A percentile compares a stretch with the other conserved stretches of the same genome.
These are phyloP conservation scores for Adiantum capillusveneris DNA, from an alignment of 75 land plant species.

Conservation along the genomic window DNA sequence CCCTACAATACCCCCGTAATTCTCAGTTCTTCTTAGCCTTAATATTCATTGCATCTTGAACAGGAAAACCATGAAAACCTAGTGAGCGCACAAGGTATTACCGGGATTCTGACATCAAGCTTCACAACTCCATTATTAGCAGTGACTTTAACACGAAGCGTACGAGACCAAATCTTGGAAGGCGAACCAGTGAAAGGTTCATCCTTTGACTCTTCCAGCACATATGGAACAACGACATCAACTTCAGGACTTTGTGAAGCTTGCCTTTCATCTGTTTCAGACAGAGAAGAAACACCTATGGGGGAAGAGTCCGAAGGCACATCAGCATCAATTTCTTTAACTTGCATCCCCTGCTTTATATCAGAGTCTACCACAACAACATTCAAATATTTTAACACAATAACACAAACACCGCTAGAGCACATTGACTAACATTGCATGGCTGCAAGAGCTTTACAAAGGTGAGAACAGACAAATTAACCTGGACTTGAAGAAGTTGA, in stretches of 20 bases:
- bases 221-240: constrained; percentile 40
- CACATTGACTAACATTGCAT: background rate
- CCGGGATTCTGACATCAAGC: constrained; percentile 85
- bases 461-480: background rate
- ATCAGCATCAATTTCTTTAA: no score
- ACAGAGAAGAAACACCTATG: background rate
- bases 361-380: no score
- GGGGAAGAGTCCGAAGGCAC: no score
- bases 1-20: no score
- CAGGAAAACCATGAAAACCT: no score
- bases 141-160: constrained; percentile 71
- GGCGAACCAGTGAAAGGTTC: constrained; percentile 22
- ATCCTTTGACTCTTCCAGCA: constrained; percentile 25
- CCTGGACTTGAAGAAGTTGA: constrained; percentile 1
- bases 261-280: background rate
- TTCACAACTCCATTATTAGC: constrained; percentile 76
- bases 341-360: no score
- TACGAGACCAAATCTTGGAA: constrained; percentile 77
- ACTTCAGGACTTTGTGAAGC: background rate
- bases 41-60: no score
- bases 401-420: no score
- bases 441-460: background rate
- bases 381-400: no score
- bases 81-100: constrained; percentile 25
- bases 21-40: no score